A percentile compares a stretch with the other conserved stretches of the same genome.
These are phyloP conservation scores for Suhomyces bribrorum DNA, from an alignment of 1,139 yeast species.

Conservation along the genomic window DNA sequence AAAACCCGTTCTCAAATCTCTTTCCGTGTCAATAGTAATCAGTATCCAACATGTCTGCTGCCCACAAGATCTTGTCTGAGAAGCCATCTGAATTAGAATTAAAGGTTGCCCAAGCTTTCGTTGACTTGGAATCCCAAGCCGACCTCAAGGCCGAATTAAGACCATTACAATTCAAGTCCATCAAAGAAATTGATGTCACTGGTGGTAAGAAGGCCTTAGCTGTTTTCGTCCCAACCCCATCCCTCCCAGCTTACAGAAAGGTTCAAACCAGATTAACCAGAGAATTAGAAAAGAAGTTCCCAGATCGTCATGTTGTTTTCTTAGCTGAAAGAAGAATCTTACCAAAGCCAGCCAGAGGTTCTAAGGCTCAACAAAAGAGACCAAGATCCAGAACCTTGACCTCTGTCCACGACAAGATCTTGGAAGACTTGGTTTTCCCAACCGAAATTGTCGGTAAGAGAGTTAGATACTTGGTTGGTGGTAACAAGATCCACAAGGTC, in stretches of 20 bases:
- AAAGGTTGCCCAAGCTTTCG: conserved; percentile 98
- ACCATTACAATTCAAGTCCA: conserved; percentile 97
- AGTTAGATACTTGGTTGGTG: conserved; percentile 99
- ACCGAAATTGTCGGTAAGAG: conserved; percentile 99
- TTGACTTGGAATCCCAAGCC: conserved; percentile 94
- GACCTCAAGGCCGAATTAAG: conserved; percentile 98
- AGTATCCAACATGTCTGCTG: conserved; percentile 76
- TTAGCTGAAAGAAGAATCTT: conserved; percentile 99
- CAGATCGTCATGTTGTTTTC: conserved; percentile 99
- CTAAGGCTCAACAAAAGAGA: conserved; percentile 96
- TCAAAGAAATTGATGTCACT: conserved; percentile 95
- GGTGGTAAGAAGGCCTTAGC: conserved; percentile 99
- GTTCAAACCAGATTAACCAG: conserved; percentile 97
- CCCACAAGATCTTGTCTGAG: conserved; percentile 88
- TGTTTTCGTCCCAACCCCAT: conserved; percentile 97
- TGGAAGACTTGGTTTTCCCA: conserved; percentile 99
- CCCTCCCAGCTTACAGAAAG: conserved; percentile 91
- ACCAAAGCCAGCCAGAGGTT: conserved; percentile 92
- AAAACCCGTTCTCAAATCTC: conserved; percentile 6
- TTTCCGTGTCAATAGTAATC: conserved; percentile 12
- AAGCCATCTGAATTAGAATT: conserved; percentile 98
- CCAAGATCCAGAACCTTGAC: conserved; percentile 99
- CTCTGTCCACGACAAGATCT: conserved; percentile 97
- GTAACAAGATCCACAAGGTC: conserved; percentile 97
- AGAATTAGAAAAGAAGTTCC: conserved; percentile 99